phyloP scores from a whole-genome alignment of 139 green algal genomes.

The Coelastrella sp. region DNA sequence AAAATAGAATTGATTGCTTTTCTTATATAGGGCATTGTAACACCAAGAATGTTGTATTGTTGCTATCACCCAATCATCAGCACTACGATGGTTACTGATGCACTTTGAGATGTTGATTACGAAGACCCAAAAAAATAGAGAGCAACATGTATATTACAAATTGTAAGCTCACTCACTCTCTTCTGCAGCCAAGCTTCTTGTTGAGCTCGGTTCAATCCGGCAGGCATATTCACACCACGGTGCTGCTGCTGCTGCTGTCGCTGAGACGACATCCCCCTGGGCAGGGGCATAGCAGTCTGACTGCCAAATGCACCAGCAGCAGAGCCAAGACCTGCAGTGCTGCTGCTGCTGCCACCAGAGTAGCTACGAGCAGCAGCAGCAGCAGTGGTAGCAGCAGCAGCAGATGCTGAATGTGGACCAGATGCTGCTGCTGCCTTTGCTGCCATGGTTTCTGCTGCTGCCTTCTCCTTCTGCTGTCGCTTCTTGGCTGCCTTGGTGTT shows the following conservation, averaged over 20 bases:
- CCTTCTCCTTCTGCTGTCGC: not conserved
- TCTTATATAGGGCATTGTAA: too few species aligned
- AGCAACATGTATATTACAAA: too few species aligned
- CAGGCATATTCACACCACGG: not conserved
- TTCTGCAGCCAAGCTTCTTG: not conserved
- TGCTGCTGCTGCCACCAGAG: conserved; percentile 5
- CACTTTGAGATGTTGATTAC: too few species aligned
- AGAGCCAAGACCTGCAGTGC: not conserved
- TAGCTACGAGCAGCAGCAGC: not conserved
- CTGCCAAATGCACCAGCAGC: conserved; percentile 18
- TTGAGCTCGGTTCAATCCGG: not conserved
- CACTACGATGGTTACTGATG: too few species aligned
- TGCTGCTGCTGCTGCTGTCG: conserved; percentile 25
- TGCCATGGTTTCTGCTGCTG: not conserved
- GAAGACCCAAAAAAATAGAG: too few species aligned
- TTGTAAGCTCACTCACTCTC: too few species aligned
- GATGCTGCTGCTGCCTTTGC: not conserved
- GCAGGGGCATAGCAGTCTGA: conserved; percentile 2
- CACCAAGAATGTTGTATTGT: not conserved
- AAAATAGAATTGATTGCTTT: not conserved
- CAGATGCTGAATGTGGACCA: not conserved
- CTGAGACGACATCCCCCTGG: not conserved
- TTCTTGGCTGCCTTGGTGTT: conserved; percentile 13
- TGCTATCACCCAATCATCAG: too few species aligned
- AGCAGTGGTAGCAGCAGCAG: not conserved